Percentiles rank a stretch among this genome's conserved stretches.
These are phyloP conservation scores for Aphanocladium album DNA, from an alignment of 2,329 filamentous ascomycete species.

Conservation along the genomic window DNA sequence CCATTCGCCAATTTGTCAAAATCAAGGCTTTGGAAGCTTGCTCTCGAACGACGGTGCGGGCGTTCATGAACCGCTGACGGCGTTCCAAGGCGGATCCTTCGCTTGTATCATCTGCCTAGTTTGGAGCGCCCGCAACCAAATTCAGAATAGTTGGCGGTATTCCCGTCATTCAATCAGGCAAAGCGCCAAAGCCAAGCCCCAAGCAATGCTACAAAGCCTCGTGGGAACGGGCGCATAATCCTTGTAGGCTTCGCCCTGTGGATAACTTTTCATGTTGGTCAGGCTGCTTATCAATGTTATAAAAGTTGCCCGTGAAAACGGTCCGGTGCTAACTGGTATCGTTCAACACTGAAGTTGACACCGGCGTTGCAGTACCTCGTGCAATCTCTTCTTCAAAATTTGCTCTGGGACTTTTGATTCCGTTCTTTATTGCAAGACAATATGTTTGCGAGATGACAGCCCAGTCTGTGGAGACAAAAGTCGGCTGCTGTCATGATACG, in stretches of 20 bases:
- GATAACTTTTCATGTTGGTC: neutral
- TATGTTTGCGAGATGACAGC: no score
- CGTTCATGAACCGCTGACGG: no score
- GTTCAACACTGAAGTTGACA: neutral
- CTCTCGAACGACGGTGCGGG: neutral
- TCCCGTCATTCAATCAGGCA: neutral
- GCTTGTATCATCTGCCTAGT: neutral
- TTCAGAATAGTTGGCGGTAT: neutral
- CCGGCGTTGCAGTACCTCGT: neutral
- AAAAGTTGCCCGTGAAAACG: neutral
- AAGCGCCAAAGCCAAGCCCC: neutral
- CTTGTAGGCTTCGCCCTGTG: neutral
- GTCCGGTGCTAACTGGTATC: neutral
- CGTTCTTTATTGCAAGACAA: no score
- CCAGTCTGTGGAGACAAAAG: no score
- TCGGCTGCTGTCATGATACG: no score
- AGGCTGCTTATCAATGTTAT: neutral
- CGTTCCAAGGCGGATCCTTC: neutral
- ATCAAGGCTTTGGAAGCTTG: neutral
- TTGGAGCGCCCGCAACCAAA: neutral
- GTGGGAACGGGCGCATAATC: neutral
- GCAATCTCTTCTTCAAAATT: neutral
- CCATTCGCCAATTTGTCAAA: neutral
- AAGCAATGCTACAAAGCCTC: neutral
- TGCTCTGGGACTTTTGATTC: no score